These are phyloP conservation scores for Jackrogersella minutella DNA, from an alignment of 495 filamentous ascomycete genomes.

Conservation along the genomic window DNA sequence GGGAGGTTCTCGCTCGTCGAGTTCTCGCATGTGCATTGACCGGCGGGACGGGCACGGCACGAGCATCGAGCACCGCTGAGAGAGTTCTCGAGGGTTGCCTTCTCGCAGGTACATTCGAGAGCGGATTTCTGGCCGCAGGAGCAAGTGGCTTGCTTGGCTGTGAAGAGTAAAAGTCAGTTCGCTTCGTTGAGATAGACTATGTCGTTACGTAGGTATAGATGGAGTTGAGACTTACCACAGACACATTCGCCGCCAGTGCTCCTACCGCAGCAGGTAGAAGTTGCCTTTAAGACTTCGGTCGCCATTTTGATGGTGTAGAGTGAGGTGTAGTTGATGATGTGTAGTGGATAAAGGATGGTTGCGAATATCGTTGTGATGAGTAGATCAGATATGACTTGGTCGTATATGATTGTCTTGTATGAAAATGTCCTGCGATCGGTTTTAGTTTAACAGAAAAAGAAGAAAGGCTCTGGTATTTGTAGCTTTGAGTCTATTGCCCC, in stretches of 20 bases:
- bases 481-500: background rate
- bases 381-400: background rate
- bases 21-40: conserved; percentile 83
- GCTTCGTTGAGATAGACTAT: background rate
- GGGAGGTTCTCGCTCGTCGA: conserved; percentile 75
- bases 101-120: conserved; percentile 85
- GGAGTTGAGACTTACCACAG: conserved; percentile 52
- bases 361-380: background rate
- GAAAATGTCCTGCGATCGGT: background rate
- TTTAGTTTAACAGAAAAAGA: background rate
- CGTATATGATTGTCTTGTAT: background rate
- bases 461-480: conserved; percentile 19
- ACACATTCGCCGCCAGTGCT: conserved; percentile 54
- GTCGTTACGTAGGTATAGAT: background rate
- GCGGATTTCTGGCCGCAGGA: conserved; percentile 89
- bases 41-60: conserved; percentile 77
- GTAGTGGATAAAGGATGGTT: background rate
- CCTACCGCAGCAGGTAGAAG: conserved; percentile 62
- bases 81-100: conserved; percentile 77
- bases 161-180: conserved; percentile 15
- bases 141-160: conserved; percentile 71
- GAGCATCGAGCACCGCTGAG: conserved; percentile 80
- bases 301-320: conserved; percentile 39
- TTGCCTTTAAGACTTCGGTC: conserved; percentile 43
- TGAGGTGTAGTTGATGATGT: background rate